These are phyloP conservation scores for Colletotrichum sp. DNA, from an alignment of 2,329 filamentous ascomycete genomes.

Conservation along the genomic window DNA sequence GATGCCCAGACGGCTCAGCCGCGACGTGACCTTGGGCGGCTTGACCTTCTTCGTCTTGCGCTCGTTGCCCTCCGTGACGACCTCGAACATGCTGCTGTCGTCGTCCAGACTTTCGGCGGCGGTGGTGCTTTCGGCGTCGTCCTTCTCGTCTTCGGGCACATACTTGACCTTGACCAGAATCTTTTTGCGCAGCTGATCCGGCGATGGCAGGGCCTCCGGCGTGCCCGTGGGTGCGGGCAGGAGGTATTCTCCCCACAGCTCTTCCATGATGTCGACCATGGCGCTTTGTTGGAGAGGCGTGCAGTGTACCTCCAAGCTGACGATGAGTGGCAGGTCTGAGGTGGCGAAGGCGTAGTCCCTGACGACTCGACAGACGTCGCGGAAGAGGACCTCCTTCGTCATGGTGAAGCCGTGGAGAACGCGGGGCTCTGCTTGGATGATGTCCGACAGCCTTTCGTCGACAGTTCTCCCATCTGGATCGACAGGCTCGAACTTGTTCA, in stretches of 20 bases:
- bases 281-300: constrained; percentile 78
- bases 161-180: constrained; percentile 88
- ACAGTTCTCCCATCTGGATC: neutral
- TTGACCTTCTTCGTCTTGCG: constrained; percentile 38
- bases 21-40: constrained; percentile 69
- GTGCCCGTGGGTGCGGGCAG: constrained; percentile 60
- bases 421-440: constrained; percentile 63
- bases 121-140: constrained; percentile 35
- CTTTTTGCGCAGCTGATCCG: constrained; percentile 73
- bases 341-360: constrained; percentile 77
- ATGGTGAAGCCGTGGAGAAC: constrained; percentile 90
- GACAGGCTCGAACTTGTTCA: constrained; percentile 24
- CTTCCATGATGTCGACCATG: constrained; percentile 92
- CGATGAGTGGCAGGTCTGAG: constrained; percentile 82
- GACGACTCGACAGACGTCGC: constrained; percentile 83
- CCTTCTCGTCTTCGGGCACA: constrained; percentile 46
- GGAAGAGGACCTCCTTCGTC: constrained; percentile 86
- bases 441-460: constrained; percentile 29
- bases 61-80: neutral
- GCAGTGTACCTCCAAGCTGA: constrained; percentile 93
- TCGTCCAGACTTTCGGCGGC: constrained; percentile 45
- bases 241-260: constrained; percentile 77
- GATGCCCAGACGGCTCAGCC: constrained; percentile 77
- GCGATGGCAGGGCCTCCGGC: constrained; percentile 64
- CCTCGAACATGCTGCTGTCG: neutral